These are phyloP conservation scores for Stephanocyclus meneghinianus DNA, from an alignment of 352 stramenopile species.

Conservation along the genomic window DNA sequence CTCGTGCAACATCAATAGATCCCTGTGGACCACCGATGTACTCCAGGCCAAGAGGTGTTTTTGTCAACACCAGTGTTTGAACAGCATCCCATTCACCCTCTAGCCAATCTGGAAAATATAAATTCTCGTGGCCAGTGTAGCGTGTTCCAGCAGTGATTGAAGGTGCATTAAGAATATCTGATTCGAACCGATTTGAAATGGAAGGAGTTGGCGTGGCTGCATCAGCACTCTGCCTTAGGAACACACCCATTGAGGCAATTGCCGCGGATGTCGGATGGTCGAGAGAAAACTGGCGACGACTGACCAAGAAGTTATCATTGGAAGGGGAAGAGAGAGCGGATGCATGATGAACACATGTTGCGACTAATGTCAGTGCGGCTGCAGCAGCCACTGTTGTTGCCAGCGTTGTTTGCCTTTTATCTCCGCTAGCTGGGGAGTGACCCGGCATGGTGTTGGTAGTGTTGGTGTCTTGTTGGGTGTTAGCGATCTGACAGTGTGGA, in stretches of 20 bases:
- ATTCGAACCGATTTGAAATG: constrained; percentile 46
- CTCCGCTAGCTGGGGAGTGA: neutral
- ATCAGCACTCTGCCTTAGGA: neutral
- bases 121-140: constrained; percentile 72
- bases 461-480: no score
- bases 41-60: constrained; percentile 66
- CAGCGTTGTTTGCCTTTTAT: neutral
- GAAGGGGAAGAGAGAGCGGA: neutral
- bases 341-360: neutral
- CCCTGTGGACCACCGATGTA: constrained; percentile 72
- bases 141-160: constrained; percentile 51
- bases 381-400: neutral
- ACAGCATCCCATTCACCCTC: constrained; percentile 72
- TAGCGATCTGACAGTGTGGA: no score
- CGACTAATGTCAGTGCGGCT: neutral
- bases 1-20: constrained; percentile 55
- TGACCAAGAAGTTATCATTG: constrained; percentile 9
- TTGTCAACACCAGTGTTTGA: constrained; percentile 64
- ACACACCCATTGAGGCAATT: neutral
- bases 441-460: neutral
- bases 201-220: constrained; percentile 12
- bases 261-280: constrained; percentile 1
- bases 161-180: constrained; percentile 54
- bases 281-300: constrained; percentile 19
- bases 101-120: constrained; percentile 67